These are phyloP conservation scores for Fomitopsis serialis DNA, from an alignment of 768 basidiomycete species.

Conservation along the genomic window DNA sequence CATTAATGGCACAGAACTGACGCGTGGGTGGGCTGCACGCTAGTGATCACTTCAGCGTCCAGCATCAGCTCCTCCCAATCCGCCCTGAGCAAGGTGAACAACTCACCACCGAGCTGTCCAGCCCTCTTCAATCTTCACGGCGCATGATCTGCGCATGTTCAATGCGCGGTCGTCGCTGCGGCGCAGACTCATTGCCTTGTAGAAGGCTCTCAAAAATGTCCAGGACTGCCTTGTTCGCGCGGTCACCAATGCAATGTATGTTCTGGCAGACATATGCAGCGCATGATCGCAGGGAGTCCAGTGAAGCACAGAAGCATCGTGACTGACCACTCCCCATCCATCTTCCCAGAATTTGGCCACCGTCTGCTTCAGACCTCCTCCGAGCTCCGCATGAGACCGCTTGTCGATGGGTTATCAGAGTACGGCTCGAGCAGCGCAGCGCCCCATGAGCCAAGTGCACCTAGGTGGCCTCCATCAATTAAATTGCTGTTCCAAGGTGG, in stretches of 20 bases:
- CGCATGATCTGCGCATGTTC: constrained; percentile 93
- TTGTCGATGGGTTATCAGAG: constrained; percentile 66
- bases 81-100: not conserved
- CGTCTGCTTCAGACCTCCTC: constrained; percentile 47
- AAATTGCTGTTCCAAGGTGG: too few species aligned
- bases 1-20: constrained; percentile 33
- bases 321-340: constrained; percentile 74
- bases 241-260: constrained; percentile 85
- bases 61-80: not conserved
- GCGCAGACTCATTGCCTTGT: constrained; percentile 21
- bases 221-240: constrained; percentile 77
- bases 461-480: constrained; percentile 28
- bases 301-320: constrained; percentile 21
- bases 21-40: constrained; percentile 92
- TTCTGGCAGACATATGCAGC: constrained; percentile 52
- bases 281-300: not conserved
- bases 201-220: constrained; percentile 72
- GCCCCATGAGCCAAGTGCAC: constrained; percentile 89
- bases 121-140: constrained; percentile 61
- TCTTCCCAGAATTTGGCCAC: constrained; percentile 63
- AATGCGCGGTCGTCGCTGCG: constrained; percentile 65
- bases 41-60: constrained; percentile 67
- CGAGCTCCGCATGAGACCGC: constrained; percentile 61
- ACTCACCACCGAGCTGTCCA: constrained; percentile 67
- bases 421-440: constrained; percentile 87